These are phyloP conservation scores for Cucurbita ficifolia DNA, from an alignment of 306 rosid genomes.

Conservation along the genomic window DNA sequence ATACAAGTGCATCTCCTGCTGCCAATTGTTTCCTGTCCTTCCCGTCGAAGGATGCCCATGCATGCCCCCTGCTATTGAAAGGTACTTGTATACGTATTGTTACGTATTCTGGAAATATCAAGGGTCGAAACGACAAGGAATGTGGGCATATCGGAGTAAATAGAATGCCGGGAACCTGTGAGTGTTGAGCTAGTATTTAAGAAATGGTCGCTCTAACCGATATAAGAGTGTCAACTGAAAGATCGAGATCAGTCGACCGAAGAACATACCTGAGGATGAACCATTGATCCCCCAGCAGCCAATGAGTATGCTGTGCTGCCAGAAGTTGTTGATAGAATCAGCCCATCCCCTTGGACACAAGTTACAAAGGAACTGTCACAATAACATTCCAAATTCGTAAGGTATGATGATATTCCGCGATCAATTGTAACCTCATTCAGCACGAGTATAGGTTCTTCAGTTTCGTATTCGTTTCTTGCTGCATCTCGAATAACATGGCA, in stretches of 20 bases:
- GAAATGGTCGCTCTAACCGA: not conserved
- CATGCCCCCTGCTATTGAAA: constrained; percentile 71
- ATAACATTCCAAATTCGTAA: constrained; percentile 84
- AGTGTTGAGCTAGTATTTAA: not conserved
- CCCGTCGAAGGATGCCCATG: constrained; percentile 97
- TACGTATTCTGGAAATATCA: constrained; percentile 84
- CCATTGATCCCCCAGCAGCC: constrained; percentile 99
- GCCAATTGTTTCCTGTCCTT: constrained; percentile 68
- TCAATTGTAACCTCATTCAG: constrained; percentile 92
- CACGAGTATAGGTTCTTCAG: constrained; percentile 81
- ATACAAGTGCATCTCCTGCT: constrained; percentile 86
- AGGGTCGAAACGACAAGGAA: constrained; percentile 77
- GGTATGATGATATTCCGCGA: constrained; percentile 92
- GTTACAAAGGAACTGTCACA: constrained; percentile 88
- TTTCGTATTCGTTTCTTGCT: constrained; percentile 61
- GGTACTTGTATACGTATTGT: constrained; percentile 79
- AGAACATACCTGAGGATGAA: constrained; percentile 82
- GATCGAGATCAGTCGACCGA: too few species aligned
- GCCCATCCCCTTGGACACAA: constrained; percentile 90
- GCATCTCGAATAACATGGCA: constrained; percentile 77
- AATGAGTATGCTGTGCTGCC: constrained; percentile 96
- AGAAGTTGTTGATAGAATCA: constrained; percentile 83
- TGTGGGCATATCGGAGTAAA: constrained; percentile 94
- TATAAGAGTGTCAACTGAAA: not conserved
- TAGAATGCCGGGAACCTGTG: constrained; percentile 92